Evolutionary conservation across 495 filamentous ascomycete species (phyloP), one percentile per base, ranked within the genome.

Genomic region (Polyplosphaeria fusca): DNA sequence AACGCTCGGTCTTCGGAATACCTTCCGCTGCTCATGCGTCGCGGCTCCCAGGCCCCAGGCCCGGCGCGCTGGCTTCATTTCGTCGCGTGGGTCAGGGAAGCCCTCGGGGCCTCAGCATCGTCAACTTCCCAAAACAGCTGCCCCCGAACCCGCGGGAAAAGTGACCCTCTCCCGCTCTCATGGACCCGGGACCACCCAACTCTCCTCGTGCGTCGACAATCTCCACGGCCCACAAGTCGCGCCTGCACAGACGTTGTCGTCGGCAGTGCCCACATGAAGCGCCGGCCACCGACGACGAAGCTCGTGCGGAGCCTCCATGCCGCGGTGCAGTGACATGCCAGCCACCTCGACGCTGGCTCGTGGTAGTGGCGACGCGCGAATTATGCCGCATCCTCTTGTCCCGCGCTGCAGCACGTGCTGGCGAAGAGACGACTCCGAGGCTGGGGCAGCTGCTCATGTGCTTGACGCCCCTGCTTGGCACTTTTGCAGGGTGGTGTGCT

Each of bases 381-480:
- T 25, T 24, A 40, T 47, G 43, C 43, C 23, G 25, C 39, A n/a
- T 45, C 39, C 42, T 19, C 35, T 24, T 44, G 7, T 52, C 24
- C n/a, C 47, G 18, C 47, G n/a, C 25, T 2, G n/a, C 18, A 18
- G 14, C n/a, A n/a, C n/a, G n/a, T n/a, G n/a, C n/a, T 25, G 18
- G 47, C 24, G 16, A 30, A n/a, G 20, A 53, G 40, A 47, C 56
- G 48, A 60, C 52, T 49, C 32, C 23, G 23, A 60, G 12, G 13
- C 35, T 5, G 22, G 41, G 56, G 43, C 47, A 42, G 22, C 48
- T 60, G 56, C 16, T 44, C 56, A 60, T 60, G 56, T 60, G 56
- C 20, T 46, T 49, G 53, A 12, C 18, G 30, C 56, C 56, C 56
- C 42, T 60, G 56, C 48, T 47, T 59, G 47, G 56, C 53, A 42